Base-by-base conservation (phyloP, 2,329 filamentous ascomycete genomes). In the Stemphylium lycopersici region DNA sequence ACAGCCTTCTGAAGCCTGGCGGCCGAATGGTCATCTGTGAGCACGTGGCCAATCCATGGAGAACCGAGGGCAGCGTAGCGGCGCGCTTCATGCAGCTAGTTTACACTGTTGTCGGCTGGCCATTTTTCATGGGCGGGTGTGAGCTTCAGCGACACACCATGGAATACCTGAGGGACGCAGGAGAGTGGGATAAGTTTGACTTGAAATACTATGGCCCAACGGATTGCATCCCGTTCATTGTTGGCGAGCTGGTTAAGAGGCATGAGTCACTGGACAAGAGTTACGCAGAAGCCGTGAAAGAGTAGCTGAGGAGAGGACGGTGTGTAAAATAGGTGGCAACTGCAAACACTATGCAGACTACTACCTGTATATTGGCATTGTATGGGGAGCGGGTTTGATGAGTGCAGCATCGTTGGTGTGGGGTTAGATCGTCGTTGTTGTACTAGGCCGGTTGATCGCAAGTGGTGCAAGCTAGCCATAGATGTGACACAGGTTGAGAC, bases 21-120 rank as follows among this genome's bases (percentile, higher is more conserved):
- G 84, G 84, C 0, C 71, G 81, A 49, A 67, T 86, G 71, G 70
- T 86, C 15, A 72, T 85, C 22, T 80, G 78, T 46, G 84, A 86
- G 67, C 84, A 86, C 72, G 79, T 84, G 11, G 77, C 73, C 20
- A 84, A 83, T 61, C 78, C 79, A 1, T 83, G 80, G 79, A 66
- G 69, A 45, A 76, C 70, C n/a, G 71, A 72, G 38, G 82, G 80
- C 5, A 79, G 76, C 32, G 11, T 80, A 10, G 6, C 78, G 11
- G 80, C 76, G n/a, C 67, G 79, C 16, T 10, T 76, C 13, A 63
- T 79, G 62, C 83, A 86, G 69, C 58, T 72, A 10, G 56, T 81
- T 11, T 83, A 78, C 66, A 73, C 71, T 26, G 29, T 74, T 3
- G 40, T 80, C 3, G 79, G 81, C 4, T 85, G 82, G 82, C 75